Evolutionary conservation across 768 basidiomycete genomes (phyloP), one percentile per base, ranked within the genome.

Genomic region (Neoboletus magnificus): DNA sequence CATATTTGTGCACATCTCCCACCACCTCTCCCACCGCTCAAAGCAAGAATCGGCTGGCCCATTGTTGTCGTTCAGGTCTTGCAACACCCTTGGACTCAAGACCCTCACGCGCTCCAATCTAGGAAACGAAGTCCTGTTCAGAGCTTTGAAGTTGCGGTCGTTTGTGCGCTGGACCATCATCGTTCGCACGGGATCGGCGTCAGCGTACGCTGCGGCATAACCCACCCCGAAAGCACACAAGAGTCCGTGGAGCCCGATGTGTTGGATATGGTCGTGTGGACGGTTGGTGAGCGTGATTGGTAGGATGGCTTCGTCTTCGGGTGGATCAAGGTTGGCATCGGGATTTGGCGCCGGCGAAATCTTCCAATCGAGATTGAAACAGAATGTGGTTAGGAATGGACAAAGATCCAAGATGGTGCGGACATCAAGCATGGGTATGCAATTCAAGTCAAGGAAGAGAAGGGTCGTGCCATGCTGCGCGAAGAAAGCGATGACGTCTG

Each of bases 351-450:
- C 48, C 13, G 68, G 66, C 0, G 56, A n/a, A 16, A 86, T 69
- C 13, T 80, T 79, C 88, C 89, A 90, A 66, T 91, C 89, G 27
- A 78, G 82, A 65, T 89, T 91, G 74, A 91, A 90, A 23, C 79
- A 77, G 66, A 91, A 83, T 0, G 83, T 80, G 20, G 68, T 73
- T 30, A 91, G 79, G 46, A 74, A 66, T 0, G 86, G 87, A 60
- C 88, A 90, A 8, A 82, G 68, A 13, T 84, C 83, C 25, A 90
- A 79, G 56, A 87, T 79, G 23, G 73, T 73, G 5, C 82, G 72
- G 15, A 89, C 73, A 56, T 87, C 82, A 27, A 88, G 73, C 0
- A 74, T 60, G 7, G 81, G 80, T 42, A 82, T 78, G 60, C 80
- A 80, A 63, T 85, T 77, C 15, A 90, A 66, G 67, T 90, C 88